Base-by-base conservation (phyloP, 202 grass and related monocot species). In the Zoysia matrella region DNA sequence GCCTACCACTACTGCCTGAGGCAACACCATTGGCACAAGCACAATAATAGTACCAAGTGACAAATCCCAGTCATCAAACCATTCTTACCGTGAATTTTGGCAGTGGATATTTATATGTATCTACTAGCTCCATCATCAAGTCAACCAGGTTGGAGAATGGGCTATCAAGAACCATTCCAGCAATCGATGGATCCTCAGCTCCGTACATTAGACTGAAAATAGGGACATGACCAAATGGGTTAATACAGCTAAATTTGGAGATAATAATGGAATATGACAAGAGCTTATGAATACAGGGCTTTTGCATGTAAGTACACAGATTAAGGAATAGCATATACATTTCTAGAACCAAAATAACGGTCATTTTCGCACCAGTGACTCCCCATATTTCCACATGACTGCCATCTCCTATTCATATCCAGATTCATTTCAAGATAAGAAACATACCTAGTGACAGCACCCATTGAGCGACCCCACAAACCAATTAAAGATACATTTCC, bases 191-290 rank as follows among this genome's bases (percentile, higher is more conserved):
- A 90, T 99, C 96, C 88, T 99, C 96, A 30, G 91, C 92, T 87
- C 91, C 96, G 76, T 98, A 98, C 96, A 98, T 98, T 75, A 98
- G 84, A 85, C 96, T 99, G 85, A 56, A 22, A 22, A 22, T 22
- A 62, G 80, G 73, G 48, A 73, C 50, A 88, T 58, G 11, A 66
- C 30, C 36, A n/a, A 78, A 48, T 67, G 61, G 63, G 13, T 74
- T 54, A 52, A 77, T 81, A 47, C 41, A 15, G 61, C 11, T 62
- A 74, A 67, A 68, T 40, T 74, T 66, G 72, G 36, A 73, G 56
- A 73, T n/a, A 68, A 55, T 41, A 49, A 62, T 48, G 50, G 30
- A 61, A 44, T 52, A 58, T 11, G 62, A 7, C 41, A 67, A 75
- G n/a, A 11, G 6, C 60, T 49, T 45, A n/a, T 15, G 7, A 22